Evolutionary conservation across 345 rosid species (phyloP).

Genomic region (Eucalyptus regnans): DNA sequence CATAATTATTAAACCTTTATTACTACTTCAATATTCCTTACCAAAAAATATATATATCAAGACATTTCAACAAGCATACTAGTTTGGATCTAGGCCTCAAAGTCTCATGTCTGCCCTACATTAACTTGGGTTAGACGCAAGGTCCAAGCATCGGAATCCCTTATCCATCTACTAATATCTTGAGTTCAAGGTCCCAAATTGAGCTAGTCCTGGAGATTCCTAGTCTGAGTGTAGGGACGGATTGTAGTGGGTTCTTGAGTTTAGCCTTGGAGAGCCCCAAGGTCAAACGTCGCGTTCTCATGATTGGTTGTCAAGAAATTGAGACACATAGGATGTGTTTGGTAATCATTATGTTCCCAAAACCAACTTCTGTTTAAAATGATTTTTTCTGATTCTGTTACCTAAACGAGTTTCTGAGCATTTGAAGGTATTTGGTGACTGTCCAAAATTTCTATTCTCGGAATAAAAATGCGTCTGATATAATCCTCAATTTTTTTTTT

Average conservation of each 20-base stretch:
- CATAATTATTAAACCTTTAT: background rate
- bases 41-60: background rate
- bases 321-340: background rate
- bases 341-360: rapidly evolving
- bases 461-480: too few relatives aligned
- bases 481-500: too few relatives aligned
- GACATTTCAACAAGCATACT: background rate
- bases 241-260: background rate
- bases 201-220: background rate
- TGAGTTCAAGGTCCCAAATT: background rate
- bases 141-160: background rate
- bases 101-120: background rate
- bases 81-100: background rate
- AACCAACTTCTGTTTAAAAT: too few relatives aligned
- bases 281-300: background rate
- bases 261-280: background rate
- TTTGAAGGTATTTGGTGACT: too few relatives aligned
- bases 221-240: background rate
- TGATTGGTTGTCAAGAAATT: background rate
- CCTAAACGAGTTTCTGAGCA: too few relatives aligned
- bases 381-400: too few relatives aligned
- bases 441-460: too few relatives aligned
- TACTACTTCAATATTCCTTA: background rate
- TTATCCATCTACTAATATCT: background rate
- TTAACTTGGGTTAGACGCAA: background rate